These are phyloP conservation scores for Ophiosphaerella korrae DNA, from an alignment of 2,329 filamentous ascomycete species.

Conservation along the genomic window DNA sequence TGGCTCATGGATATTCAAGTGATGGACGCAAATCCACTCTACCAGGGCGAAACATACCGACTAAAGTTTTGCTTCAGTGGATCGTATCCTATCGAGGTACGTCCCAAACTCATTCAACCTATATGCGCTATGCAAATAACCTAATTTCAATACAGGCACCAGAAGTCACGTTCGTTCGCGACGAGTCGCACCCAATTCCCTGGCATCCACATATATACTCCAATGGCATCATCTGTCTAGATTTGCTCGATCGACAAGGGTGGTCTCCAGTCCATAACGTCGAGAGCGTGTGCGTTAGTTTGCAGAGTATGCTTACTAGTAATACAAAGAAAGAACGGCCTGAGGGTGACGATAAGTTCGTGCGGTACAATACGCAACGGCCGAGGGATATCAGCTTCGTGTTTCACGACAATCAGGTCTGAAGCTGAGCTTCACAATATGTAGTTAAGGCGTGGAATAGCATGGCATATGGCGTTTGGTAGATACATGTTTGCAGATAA, in stretches of 20 bases:
- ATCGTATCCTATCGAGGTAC: conserved; percentile 81
- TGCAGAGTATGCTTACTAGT: conserved; percentile 97
- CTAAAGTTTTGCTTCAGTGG: conserved; percentile 85
- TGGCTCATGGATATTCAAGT: conserved; percentile 94
- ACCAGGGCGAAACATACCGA: conserved; percentile 77
- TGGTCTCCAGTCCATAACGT: conserved; percentile 98
- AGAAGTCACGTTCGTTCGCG: conserved; percentile 84
- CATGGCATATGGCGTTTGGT: conserved; percentile 1
- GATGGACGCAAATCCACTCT: conserved; percentile 87
- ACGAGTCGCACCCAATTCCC: conserved; percentile 69
- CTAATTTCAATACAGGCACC: conserved; percentile 68
- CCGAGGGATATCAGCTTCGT: conserved; percentile 91
- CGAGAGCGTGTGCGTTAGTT: conserved; percentile 93
- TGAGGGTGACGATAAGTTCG: conserved; percentile 88
- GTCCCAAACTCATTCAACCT: not conserved
- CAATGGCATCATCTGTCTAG: conserved; percentile 97
- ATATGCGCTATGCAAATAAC: not conserved
- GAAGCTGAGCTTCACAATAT: conserved; percentile 6
- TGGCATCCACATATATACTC: conserved; percentile 98
- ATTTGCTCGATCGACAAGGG: conserved; percentile 83
- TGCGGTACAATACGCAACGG: conserved; percentile 75
- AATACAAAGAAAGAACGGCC: conserved; percentile 92
- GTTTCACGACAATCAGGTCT: conserved; percentile 81
- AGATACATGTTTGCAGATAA: not conserved
- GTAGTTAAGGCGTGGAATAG: not conserved